phyloP scores from a whole-genome alignment of 2,329 filamentous ascomycete genomes.

The Myrmaecium sp. region DNA sequence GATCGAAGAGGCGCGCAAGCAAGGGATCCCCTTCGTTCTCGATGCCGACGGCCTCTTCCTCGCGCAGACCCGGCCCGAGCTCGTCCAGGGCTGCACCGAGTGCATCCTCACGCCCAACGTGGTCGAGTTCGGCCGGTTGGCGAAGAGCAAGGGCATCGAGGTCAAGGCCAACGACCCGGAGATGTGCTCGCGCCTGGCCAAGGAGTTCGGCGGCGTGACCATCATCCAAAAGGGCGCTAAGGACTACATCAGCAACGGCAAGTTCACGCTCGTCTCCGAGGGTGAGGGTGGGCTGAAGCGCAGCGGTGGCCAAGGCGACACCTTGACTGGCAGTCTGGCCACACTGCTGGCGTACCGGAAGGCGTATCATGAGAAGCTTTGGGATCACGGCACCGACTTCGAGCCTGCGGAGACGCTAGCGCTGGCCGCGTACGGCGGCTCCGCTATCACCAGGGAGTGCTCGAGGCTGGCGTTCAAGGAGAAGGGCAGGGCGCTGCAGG shows the following conservation, averaged over 20 bases:
- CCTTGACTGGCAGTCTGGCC: slow-evolving; percentile 73
- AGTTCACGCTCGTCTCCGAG: slow-evolving; percentile 58
- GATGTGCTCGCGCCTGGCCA: slow-evolving; percentile 53
- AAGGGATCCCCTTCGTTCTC: slow-evolving; percentile 62
- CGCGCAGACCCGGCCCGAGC: slow-evolving; percentile 55
- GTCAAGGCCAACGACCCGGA: slow-evolving; percentile 34
- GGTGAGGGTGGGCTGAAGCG: slow-evolving; percentile 71
- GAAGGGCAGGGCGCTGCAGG: slow-evolving; percentile 76
- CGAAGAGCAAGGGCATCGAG: slow-evolving; percentile 56
- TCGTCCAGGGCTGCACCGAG: slow-evolving; percentile 64
- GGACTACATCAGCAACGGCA: slow-evolving; percentile 72
- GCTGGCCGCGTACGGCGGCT: slow-evolving; percentile 72
- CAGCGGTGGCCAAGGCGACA: slow-evolving; percentile 89
- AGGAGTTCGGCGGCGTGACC: slow-evolving; percentile 69
- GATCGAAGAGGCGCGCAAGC: slow-evolving; percentile 58
- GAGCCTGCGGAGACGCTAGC: slow-evolving; percentile 43
- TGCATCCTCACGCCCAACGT: slow-evolving; percentile 91
- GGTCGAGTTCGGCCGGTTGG: slow-evolving; percentile 74
- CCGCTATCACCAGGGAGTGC: slow-evolving; percentile 75
- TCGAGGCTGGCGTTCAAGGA: slow-evolving; percentile 75
- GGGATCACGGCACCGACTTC: slow-evolving; percentile 45
- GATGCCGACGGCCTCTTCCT: slow-evolving; percentile 81
- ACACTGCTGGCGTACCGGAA: slow-evolving; percentile 80
- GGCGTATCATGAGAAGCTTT: slow-evolving; percentile 70
- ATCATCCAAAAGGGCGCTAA: slow-evolving; percentile 75